Evolutionary conservation across 2,329 filamentous ascomycete genomes (phyloP), one percentile per base, ranked within the genome.

Genomic region (Beauveria australis): DNA sequence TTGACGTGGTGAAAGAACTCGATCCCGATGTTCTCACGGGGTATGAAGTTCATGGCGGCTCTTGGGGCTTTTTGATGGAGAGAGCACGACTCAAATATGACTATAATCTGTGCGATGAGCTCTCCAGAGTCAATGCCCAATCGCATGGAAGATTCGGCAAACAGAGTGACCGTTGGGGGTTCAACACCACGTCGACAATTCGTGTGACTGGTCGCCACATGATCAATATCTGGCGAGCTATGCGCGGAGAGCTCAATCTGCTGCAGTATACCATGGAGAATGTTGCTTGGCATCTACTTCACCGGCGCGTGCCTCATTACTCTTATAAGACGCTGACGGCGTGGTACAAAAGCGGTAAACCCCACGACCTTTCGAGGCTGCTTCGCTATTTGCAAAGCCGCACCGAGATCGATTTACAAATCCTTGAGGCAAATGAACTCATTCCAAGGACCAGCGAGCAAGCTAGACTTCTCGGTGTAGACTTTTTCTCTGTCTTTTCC

Each of bases 251-350:
- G 73, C 76, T 99, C 30, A 95, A 92, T 66, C 77, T 99, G 30
- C 80, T 96, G 12, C 92, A 97, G 70, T 97, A 99, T 70, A 96
- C 90, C 0, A 89, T 97, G 85, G 94, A 97, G 73, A 97, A 96
- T 68, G 91, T 97, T 4, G 90, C 86, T 0, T 97, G 95, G 78
- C 92, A 97, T 74, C 74, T 97, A 1, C 80, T 99, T 2, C 92
- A 96, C 66, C 86, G 86, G 37, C 85, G 93, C 3, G 89, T 97
- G 54, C 94, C 94, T 6, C 91, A 96, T 71, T 97, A 96, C 71
- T 80, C 87, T 1, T 90, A 89, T 75, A 80, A 81, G 33, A 88
- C 89, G 30, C 76, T 99, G 64, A 96, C 93, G 1, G 75, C 74
- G 46, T 99, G 93, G 93, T 95, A 92, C 68, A 80, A 75, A 14